phyloP scores from a whole-genome alignment of 2,329 filamentous ascomycete species.

The Venturia carpophila region DNA sequence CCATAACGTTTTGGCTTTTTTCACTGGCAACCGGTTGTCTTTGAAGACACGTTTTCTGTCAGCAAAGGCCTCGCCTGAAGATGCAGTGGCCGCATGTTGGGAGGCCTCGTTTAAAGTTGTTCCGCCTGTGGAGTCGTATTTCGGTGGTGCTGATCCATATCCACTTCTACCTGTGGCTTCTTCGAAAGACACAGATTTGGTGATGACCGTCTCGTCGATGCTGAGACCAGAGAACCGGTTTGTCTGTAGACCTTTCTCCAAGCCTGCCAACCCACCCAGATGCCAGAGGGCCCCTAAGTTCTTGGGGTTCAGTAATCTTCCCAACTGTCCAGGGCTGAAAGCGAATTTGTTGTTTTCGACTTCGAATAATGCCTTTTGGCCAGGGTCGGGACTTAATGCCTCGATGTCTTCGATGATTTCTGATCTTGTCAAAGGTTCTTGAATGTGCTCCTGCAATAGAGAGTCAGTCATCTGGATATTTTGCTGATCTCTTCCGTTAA shows the following conservation, averaged over 20 bases:
- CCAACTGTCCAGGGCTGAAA: constrained; percentile 47
- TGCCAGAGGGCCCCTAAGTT: constrained; percentile 42
- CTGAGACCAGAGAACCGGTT: constrained; percentile 43
- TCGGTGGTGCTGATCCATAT: neutral
- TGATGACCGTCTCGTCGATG: constrained; percentile 36
- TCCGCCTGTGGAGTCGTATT: neutral
- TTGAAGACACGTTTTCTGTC: constrained; percentile 66
- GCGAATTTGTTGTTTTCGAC: constrained; percentile 43
- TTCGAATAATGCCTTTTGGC: constrained; percentile 26
- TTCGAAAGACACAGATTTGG: neutral
- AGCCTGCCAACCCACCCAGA: constrained; percentile 47
- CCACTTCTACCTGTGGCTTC: constrained; percentile 1
- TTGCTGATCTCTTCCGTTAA: neutral
- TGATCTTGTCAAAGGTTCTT: neutral
- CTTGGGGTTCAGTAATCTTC: constrained; percentile 46
- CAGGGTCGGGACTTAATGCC: constrained; percentile 26
- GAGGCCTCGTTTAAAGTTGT: neutral
- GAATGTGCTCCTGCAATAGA: neutral
- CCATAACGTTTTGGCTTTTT: constrained; percentile 61
- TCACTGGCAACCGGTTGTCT: constrained; percentile 61
- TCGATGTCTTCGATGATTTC: constrained; percentile 20
- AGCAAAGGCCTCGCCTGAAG: constrained; percentile 20
- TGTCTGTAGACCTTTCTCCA: constrained; percentile 45
- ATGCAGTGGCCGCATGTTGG: neutral
- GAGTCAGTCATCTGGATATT: neutral